phyloP scores from a whole-genome alignment of 768 basidiomycete species.

The Chlorophyllum brunneum region DNA sequence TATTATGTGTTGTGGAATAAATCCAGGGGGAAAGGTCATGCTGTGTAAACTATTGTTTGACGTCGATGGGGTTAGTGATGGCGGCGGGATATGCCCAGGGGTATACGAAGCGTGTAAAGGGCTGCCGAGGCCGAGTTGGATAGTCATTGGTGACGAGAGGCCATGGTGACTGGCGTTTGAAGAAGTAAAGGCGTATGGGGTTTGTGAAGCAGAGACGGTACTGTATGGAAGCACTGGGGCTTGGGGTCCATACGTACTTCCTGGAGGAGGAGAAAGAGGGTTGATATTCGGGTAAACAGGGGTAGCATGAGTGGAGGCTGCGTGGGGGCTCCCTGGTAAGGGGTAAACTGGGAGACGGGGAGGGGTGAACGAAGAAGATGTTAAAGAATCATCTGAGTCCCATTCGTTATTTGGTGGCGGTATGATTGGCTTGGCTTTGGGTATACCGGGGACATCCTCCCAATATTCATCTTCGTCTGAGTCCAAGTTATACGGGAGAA shows the following conservation, averaged over 20 bases:
- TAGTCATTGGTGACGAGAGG: neutral
- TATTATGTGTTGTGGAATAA: neutral
- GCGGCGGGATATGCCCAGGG: neutral
- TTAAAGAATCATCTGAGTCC: neutral
- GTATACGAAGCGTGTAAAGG: neutral
- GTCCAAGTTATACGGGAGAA: conserved; percentile 17
- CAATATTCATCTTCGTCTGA: conserved; percentile 26
- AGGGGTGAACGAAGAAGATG: neutral
- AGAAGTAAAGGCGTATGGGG: neutral
- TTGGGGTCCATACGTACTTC: neutral
- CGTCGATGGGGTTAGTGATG: neutral
- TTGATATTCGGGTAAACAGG: neutral
- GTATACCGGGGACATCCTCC: conserved; percentile 22
- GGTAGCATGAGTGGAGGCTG: neutral
- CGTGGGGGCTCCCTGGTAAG: too few relatives aligned
- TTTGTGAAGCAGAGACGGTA: too few relatives aligned
- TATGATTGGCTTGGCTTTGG: neutral
- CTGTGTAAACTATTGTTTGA: neutral
- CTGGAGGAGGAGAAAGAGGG: neutral
- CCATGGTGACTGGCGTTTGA: neutral
- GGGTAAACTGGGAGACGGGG: neutral
- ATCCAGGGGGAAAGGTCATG: neutral
- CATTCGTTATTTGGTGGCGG: neutral
- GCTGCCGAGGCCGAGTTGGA: neutral
- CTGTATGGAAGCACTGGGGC: too few relatives aligned